Evolutionary conservation across 2,329 filamentous ascomycete genomes (phyloP).

Genomic region (Apiospora kogelbergensis): DNA sequence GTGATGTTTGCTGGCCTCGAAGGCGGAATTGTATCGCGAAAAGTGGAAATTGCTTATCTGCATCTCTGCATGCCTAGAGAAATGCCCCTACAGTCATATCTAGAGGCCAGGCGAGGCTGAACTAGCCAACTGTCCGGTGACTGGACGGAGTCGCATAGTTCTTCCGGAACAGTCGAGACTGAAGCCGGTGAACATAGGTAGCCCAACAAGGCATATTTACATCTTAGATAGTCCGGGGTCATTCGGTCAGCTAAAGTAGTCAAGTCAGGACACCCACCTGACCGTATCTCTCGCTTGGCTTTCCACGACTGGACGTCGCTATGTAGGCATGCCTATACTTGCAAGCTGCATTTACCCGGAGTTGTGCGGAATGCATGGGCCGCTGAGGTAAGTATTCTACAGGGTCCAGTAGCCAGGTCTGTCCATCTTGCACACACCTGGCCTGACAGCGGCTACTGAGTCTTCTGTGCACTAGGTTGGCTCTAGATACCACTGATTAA

Average conservation of each 20-base stretch:
- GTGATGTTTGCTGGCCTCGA: too few relatives aligned
- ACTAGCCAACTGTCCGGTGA: not conserved
- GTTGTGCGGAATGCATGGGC: too few relatives aligned
- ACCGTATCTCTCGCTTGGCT: not conserved
- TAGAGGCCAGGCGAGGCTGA: not conserved
- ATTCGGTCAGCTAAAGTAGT: not conserved
- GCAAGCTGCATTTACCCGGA: too few relatives aligned
- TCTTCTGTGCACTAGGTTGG: not conserved
- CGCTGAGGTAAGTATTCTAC: not conserved
- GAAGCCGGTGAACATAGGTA: not conserved
- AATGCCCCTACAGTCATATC: not conserved
- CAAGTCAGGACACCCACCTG: not conserved
- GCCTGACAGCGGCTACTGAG: not conserved
- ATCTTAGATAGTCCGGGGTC: not conserved
- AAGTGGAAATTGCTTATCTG: not conserved
- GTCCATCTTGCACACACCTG: not conserved
- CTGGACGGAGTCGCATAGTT: not conserved
- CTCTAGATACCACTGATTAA: not conserved
- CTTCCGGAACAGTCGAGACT: not conserved
- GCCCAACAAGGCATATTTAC: not conserved
- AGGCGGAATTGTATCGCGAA: not conserved
- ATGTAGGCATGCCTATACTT: not conserved
- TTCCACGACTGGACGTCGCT: not conserved
- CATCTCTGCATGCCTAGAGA: not conserved
- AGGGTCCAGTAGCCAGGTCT: not conserved